A percentile compares a stretch with the other conserved stretches of the same genome.
phyloP scores from a whole-genome alignment of 2,329 filamentous ascomycete species.

The Phaeosphaeriaceae sp. region DNA sequence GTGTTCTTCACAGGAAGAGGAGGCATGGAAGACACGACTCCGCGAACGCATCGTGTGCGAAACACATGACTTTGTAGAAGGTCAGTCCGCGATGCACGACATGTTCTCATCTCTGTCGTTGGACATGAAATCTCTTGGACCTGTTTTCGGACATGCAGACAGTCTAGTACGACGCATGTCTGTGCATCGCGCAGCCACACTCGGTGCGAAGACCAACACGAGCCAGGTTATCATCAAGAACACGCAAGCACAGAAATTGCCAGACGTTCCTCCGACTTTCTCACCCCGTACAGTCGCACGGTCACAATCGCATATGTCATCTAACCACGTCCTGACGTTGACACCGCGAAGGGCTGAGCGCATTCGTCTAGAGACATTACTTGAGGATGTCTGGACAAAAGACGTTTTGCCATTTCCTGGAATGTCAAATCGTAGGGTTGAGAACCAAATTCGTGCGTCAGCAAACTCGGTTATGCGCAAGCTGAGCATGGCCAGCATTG shows the following conservation, averaged over 20 bases:
- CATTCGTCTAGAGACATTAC: conserved; percentile 74
- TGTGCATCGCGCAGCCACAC: conserved; percentile 78
- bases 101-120: conserved; percentile 71
- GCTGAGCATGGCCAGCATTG: conserved; percentile 81
- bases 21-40: conserved; percentile 78
- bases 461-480: conserved; percentile 88
- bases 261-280: conserved; percentile 53
- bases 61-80: conserved; percentile 59
- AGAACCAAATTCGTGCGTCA: conserved; percentile 77
- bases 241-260: conserved; percentile 72
- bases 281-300: conserved; percentile 69
- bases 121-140: conserved; percentile 75
- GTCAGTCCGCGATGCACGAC: conserved; percentile 55
- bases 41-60: conserved; percentile 59
- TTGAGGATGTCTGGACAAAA: conserved; percentile 84
- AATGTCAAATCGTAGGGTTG: conserved; percentile 71
- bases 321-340: conserved; percentile 71
- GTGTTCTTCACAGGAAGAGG: conserved; percentile 80
- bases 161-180: conserved; percentile 72
- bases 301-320: conserved; percentile 80
- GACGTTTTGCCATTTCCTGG: conserved; percentile 83
- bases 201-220: conserved; percentile 71
- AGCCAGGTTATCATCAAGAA: conserved; percentile 87
- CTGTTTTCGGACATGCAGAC: conserved; percentile 76
- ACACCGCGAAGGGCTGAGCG: conserved; percentile 78